These are phyloP conservation scores for Basipetospora sp. DNA, from an alignment of 2,329 filamentous ascomycete species.

Conservation along the genomic window DNA sequence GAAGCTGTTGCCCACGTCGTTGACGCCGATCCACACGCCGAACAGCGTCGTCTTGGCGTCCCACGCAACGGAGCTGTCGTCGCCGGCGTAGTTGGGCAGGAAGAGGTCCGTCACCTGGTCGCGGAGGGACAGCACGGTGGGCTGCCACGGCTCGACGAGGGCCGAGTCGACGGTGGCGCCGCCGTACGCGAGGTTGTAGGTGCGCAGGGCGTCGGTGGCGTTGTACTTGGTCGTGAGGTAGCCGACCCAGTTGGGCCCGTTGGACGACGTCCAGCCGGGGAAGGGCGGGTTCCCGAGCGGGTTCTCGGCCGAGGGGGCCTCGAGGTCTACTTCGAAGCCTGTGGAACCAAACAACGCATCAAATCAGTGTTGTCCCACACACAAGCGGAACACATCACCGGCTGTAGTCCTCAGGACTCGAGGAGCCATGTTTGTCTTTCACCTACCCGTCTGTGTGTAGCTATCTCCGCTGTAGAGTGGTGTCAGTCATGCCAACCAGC, in stretches of 20 bases:
- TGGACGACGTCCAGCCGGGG: constrained; percentile 33
- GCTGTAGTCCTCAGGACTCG: neutral
- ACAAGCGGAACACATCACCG: too few species aligned
- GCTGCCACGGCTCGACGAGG: constrained; percentile 35
- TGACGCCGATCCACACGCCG: constrained; percentile 39
- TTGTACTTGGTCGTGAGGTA: constrained; percentile 33
- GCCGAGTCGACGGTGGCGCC: constrained; percentile 37
- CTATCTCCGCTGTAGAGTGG: constrained; percentile 16
- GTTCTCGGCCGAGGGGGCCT: constrained; percentile 37
- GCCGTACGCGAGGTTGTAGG: constrained; percentile 40
- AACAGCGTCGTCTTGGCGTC: constrained; percentile 26
- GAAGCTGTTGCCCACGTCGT: constrained; percentile 38
- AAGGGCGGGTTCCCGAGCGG: constrained; percentile 48
- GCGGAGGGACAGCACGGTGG: constrained; percentile 32
- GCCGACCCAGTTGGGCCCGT: constrained; percentile 38
- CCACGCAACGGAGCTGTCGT: constrained; percentile 24
- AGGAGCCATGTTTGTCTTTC: too few species aligned
- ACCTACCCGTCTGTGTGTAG: constrained; percentile 18
- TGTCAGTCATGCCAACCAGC: neutral
- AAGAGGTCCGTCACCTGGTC: constrained; percentile 29
- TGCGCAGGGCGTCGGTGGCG: constrained; percentile 24
- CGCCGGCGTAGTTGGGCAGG: constrained; percentile 12
- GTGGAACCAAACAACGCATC: too few species aligned
- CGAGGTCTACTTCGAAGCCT: constrained; percentile 37
- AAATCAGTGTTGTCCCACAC: too few species aligned